phyloP scores from a whole-genome alignment of 371 early-diverging fungal species.

The Sanchytrium tribonematis region DNA sequence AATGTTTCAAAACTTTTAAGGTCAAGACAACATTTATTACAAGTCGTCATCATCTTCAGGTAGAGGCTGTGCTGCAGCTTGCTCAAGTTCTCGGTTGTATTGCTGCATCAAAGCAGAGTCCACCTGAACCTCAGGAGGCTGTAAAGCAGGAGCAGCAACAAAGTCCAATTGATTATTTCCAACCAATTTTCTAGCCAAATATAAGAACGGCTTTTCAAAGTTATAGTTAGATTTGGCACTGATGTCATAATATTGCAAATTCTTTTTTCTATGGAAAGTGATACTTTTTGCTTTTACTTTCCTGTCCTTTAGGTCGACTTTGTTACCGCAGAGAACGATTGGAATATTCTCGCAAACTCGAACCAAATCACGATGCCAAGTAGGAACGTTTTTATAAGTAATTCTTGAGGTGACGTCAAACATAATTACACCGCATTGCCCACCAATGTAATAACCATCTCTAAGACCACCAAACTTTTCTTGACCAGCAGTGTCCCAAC shows the following conservation, averaged over 20 bases:
- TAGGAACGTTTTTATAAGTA: conserved; percentile 98
- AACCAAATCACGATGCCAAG: conserved; percentile 97
- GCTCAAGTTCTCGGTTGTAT: conserved; percentile 43
- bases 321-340: conserved; percentile 99
- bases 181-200: conserved; percentile 89
- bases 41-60: conserved; percentile 39
- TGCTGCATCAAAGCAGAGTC: conserved; percentile 45
- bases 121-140: conserved; percentile 77
- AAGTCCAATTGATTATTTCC: conserved; percentile 83
- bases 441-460: conserved; percentile 99
- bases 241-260: conserved; percentile 98
- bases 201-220: conserved; percentile 99
- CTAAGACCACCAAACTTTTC: conserved; percentile 99
- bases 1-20: too few relatives aligned
- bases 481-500: conserved; percentile 98
- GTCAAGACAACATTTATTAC: too few relatives aligned
- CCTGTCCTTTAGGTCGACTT: conserved; percentile 92
- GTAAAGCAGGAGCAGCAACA: conserved; percentile 86
- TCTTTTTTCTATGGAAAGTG: conserved; percentile 95
- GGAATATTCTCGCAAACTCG: conserved; percentile 98
- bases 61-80: conserved; percentile 48
- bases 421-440: conserved; percentile 99
- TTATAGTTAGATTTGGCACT: conserved; percentile 98
- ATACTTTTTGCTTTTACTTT: conserved; percentile 98
- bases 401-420: conserved; percentile 99